Conservation (phyloP, 2,329 filamentous ascomycete genomes). For the Fusarium praegraminearum region DNA sequence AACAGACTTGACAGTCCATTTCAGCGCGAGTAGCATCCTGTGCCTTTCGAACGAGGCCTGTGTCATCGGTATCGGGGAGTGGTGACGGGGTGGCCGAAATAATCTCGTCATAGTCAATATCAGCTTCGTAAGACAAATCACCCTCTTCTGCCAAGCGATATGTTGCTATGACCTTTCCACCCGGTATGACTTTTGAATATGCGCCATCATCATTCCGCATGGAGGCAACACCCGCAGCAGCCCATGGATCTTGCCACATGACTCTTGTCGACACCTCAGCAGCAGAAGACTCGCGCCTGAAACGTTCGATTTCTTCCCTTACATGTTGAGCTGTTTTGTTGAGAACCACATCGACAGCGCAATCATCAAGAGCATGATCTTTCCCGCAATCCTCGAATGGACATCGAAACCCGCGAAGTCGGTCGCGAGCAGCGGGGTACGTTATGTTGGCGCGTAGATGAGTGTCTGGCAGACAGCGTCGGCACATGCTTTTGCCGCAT, state of each 20-base stretch:
- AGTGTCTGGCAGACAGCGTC: slow-evolving; percentile 75
- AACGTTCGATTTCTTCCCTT: slow-evolving; percentile 63
- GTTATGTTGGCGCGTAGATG: slow-evolving; percentile 77
- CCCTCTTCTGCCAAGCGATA: slow-evolving; percentile 75
- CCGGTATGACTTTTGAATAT: slow-evolving; percentile 57
- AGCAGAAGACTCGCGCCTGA: slow-evolving; percentile 49
- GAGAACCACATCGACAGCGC: slow-evolving; percentile 79
- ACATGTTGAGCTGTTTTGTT: slow-evolving; percentile 76
- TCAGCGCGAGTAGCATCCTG: slow-evolving; percentile 74
- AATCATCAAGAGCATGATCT: slow-evolving; percentile 83
- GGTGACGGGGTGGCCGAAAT: slow-evolving; percentile 30
- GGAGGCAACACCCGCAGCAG: slow-evolving; percentile 57
- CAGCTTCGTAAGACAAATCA: slow-evolving; percentile 66
- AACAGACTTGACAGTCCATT: slow-evolving; percentile 91
- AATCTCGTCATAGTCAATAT: slow-evolving; percentile 62
- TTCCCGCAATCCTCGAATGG: slow-evolving; percentile 73
- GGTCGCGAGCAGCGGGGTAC: slow-evolving; percentile 76
- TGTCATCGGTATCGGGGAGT: slow-evolving; percentile 48
- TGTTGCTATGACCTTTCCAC: slow-evolving; percentile 73
- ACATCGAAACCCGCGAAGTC: slow-evolving; percentile 79
- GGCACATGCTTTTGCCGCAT: slow-evolving; percentile 84
- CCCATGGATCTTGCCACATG: slow-evolving; percentile 54
- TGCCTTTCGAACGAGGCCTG: slow-evolving; percentile 62
- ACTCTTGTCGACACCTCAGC: slow-evolving; percentile 55
- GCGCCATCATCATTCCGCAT: slow-evolving; percentile 51